These are phyloP conservation scores for Dinochytrium kinnereticum DNA, from an alignment of 371 early-diverging fungal species.

Conservation along the genomic window DNA sequence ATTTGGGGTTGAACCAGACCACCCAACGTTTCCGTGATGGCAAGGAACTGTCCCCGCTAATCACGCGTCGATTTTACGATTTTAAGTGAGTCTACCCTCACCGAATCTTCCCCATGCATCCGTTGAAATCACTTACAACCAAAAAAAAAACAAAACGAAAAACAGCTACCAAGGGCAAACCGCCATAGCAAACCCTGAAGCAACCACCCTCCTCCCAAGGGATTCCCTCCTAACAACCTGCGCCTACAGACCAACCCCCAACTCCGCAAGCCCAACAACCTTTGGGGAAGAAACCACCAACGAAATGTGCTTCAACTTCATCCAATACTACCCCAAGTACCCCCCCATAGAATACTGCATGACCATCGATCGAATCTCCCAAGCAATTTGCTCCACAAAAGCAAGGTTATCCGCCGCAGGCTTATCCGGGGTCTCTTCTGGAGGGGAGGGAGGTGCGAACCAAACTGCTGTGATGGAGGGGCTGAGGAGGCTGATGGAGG, in stretches of 20 bases:
- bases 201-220: conserved; percentile 16
- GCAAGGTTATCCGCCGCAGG: neutral
- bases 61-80: conserved; percentile 18
- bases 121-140: neutral
- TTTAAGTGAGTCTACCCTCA: conserved; percentile 19
- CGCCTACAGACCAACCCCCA: conserved; percentile 15
- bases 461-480: no score
- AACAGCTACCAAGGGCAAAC: conserved; percentile 22
- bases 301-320: conserved; percentile 44
- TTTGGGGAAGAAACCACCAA: conserved; percentile 23
- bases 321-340: conserved; percentile 36
- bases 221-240: conserved; percentile 29
- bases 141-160: neutral
- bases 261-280: conserved; percentile 6
- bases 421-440: neutral
- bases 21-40: conserved; percentile 23
- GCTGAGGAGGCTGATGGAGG: no score
- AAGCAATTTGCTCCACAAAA: neutral
- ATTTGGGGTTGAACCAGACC: conserved; percentile 22
- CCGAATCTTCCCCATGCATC: neutral
- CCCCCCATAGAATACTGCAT: conserved; percentile 2
- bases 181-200: neutral
- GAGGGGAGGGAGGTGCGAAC: no score
- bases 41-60: conserved; percentile 20
- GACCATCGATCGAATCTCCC: neutral